Base-by-base conservation (phyloP, 495 filamentous ascomycete species). In the Lasiosphaeria miniovina region DNA sequence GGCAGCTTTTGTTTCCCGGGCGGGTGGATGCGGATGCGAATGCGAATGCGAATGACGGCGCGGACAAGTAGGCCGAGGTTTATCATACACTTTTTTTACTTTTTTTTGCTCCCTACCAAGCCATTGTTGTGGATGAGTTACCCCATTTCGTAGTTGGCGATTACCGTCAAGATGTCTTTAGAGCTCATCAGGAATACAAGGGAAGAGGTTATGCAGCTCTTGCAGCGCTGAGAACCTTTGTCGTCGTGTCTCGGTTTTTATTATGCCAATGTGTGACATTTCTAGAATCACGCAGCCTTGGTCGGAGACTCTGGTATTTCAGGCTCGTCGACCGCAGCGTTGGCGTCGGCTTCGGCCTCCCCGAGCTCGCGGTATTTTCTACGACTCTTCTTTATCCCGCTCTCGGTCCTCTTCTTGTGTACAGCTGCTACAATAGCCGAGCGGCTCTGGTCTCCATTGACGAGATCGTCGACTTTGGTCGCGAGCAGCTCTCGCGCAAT, bases 401-500 rank as follows among this genome's bases (percentile, higher is more conserved):
- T 82, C 54, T 65, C 78, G 65, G 68, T 75, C 67, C 64, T 76
- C 74, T 78, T 80, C 62, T 66, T 71, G 75, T 75, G 77, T 60
- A 68, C 59, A 53, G 63, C 74, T 56, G 58, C 75, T 33, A 77
- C 71, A 58, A 79, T 62, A 59, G 68, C 75, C 49, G 63, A 56
- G 14, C 81, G 69, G 61, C 73, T 76, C 66, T 82, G 62, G 54
- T 70, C 68, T 36, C 76, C 82, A 58, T 75, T 75, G 83, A 75
- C 57, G 14, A 84, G 56, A 53, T 85, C 77, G 71, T 98, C 94
- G 9, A 98, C 72, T 63, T 80, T 84, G 64, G 89, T 86, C 41
- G 90, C 91, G 3, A 98, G 79, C 17, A 94, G 71, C 49, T 83
- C 77, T 34, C 93, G 83, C 15, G 94, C 94, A 45, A 90, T 87